phyloP scores from a whole-genome alignment of 371 early-diverging fungal species.

The Circinella umbellata region DNA sequence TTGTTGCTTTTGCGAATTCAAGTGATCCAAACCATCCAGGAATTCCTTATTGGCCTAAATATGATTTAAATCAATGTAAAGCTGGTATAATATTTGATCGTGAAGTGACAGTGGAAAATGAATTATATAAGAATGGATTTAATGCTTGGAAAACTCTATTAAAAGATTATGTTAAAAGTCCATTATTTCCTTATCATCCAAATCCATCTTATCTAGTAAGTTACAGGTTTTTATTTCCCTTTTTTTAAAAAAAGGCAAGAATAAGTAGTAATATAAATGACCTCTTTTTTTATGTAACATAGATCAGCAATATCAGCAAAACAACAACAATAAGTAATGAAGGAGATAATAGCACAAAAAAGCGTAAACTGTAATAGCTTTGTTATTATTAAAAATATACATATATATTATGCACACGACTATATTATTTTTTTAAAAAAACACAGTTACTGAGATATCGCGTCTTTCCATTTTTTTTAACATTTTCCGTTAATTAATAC shows the following conservation, averaged over 20 bases:
- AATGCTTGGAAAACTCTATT: slow-evolving; percentile 33
- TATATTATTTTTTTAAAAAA: too few relatives aligned
- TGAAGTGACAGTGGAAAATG: slow-evolving; percentile 27
- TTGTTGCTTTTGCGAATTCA: slow-evolving; percentile 34
- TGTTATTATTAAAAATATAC: too few relatives aligned
- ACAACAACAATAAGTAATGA: too few relatives aligned
- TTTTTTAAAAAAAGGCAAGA: background rate
- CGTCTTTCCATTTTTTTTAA: too few relatives aligned
- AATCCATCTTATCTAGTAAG: background rate
- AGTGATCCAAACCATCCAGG: slow-evolving; percentile 28
- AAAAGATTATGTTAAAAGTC: slow-evolving; percentile 33
- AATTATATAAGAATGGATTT: slow-evolving; percentile 29
- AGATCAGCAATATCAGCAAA: too few relatives aligned
- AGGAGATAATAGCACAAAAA: too few relatives aligned
- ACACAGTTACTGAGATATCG: too few relatives aligned
- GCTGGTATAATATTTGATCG: slow-evolving; percentile 32
- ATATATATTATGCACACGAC: too few relatives aligned
- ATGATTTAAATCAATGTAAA: slow-evolving; percentile 14
- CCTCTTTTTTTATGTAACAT: too few relatives aligned
- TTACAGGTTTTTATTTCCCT: background rate
- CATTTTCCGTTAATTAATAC: too few relatives aligned
- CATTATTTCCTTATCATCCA: slow-evolving; percentile 27
- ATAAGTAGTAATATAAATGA: too few relatives aligned
- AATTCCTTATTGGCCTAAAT: slow-evolving; percentile 38
- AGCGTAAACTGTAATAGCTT: too few relatives aligned